phyloP scores from a whole-genome alignment of 2,329 filamentous ascomycete species.

The Leptographium lundbergii region DNA sequence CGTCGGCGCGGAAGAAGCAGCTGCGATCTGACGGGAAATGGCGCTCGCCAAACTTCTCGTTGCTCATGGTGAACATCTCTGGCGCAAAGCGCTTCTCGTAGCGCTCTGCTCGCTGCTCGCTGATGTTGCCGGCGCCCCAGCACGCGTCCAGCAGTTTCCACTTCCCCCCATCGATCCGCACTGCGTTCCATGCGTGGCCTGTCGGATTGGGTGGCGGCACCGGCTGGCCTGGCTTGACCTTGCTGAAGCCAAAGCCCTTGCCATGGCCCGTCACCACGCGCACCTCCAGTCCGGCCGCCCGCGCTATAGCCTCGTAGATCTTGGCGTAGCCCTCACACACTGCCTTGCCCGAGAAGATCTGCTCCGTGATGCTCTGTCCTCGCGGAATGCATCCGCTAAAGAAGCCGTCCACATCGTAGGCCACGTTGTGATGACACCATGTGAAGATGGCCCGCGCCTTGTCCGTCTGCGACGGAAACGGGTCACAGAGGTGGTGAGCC shows the following conservation, averaged over 20 bases:
- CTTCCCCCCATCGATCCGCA: constrained; percentile 69
- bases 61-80: constrained; percentile 44
- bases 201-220: constrained; percentile 49
- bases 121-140: constrained; percentile 76
- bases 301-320: constrained; percentile 66
- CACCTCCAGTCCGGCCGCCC: constrained; percentile 66
- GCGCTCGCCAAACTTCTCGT: constrained; percentile 66
- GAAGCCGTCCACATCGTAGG: constrained; percentile 71
- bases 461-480: constrained; percentile 73
- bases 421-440: constrained; percentile 90
- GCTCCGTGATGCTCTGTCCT: constrained; percentile 53
- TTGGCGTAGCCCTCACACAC: constrained; percentile 89
- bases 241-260: constrained; percentile 67
- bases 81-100: constrained; percentile 62
- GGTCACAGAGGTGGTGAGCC: constrained; percentile 62
- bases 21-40: constrained; percentile 63
- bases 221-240: constrained; percentile 49
- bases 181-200: constrained; percentile 87
- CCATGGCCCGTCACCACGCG: constrained; percentile 62
- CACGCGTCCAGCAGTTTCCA: constrained; percentile 91
- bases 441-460: constrained; percentile 89
- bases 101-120: constrained; percentile 31
- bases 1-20: constrained; percentile 66
- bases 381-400: constrained; percentile 57
- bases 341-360: constrained; percentile 63